These are phyloP conservation scores for Xerocomellus intermedius DNA, from an alignment of 768 basidiomycete species.

Conservation along the genomic window DNA sequence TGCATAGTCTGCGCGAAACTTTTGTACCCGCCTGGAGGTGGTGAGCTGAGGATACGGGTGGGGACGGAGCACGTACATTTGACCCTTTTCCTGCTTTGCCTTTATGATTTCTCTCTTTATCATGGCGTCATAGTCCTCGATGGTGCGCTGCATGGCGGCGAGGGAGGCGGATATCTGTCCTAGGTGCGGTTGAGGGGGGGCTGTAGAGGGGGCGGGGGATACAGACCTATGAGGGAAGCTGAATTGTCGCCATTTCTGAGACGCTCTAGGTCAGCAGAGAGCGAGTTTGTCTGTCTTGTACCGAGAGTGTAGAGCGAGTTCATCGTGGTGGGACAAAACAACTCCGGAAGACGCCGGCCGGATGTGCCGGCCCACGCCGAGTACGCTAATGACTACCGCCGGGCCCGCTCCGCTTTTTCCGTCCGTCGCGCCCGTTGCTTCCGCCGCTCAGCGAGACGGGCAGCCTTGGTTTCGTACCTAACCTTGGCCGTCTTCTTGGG, in stretches of 20 bases:
- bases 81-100: constrained; percentile 94
- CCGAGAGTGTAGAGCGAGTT: constrained; percentile 95
- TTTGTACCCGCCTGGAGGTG: constrained; percentile 76
- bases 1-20: constrained; percentile 83
- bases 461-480: constrained; percentile 71
- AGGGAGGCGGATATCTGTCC: constrained; percentile 98
- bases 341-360: constrained; percentile 15
- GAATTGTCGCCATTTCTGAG: constrained; percentile 80
- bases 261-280: constrained; percentile 83
- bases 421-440: constrained; percentile 64
- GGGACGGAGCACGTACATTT: constrained; percentile 58
- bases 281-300: constrained; percentile 85
- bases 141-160: constrained; percentile 89
- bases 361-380: constrained; percentile 6
- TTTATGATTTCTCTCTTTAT: constrained; percentile 95
- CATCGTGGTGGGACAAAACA: constrained; percentile 47
- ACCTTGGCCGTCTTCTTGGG: constrained; percentile 33
- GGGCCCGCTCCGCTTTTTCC: constrained; percentile 72
- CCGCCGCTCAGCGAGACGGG: constrained; percentile 54
- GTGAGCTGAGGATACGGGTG: constrained; percentile 1
- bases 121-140: constrained; percentile 98
- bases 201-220: not conserved
- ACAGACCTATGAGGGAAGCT: constrained; percentile 77
- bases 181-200: no score
- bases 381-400: constrained; percentile 24